A percentile compares a stretch with the other conserved stretches of the same genome.
Evolutionary conservation across 2,329 filamentous ascomycete species (phyloP).

Genomic region (Dactylellina drechsleri): DNA sequence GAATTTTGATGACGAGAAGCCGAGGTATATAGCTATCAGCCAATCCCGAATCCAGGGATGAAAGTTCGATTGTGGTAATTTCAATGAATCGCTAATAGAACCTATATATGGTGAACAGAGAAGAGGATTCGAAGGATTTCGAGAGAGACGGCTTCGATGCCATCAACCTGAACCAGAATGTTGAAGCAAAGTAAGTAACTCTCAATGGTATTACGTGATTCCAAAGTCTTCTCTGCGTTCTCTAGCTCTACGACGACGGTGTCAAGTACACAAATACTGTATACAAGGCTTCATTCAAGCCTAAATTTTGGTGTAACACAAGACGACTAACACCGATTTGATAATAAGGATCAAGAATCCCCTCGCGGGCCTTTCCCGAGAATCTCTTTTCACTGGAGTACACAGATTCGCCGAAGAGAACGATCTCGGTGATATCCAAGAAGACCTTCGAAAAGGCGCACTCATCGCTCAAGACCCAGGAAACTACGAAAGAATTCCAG

Average conservation of each 20-base stretch:
- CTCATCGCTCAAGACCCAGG: conserved; percentile 77
- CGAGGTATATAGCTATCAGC: conserved; percentile 32
- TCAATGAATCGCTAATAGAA: conserved; percentile 13
- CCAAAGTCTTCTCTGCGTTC: too few relatives aligned
- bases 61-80: too few relatives aligned
- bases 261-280: too few relatives aligned
- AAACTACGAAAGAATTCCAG: conserved; percentile 71
- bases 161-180: conserved; percentile 42
- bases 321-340: background rate
- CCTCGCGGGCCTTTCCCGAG: conserved; percentile 67
- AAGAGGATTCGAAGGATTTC: conserved; percentile 38
- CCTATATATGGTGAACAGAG: conserved; percentile 15
- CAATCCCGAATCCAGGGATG: too few relatives aligned
- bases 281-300: too few relatives aligned
- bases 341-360: conserved; percentile 67
- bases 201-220: background rate
- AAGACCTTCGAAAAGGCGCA: conserved; percentile 74
- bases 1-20: conserved; percentile 48
- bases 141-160: conserved; percentile 40
- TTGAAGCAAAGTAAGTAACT: conserved; percentile 48
- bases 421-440: conserved; percentile 69
- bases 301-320: conserved; percentile 8
- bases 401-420: conserved; percentile 72
- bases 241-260: too few relatives aligned
- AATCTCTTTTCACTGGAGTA: conserved; percentile 67